These are phyloP conservation scores for Acacia acuminata DNA, from an alignment of 306 rosid species.

Conservation along the genomic window DNA sequence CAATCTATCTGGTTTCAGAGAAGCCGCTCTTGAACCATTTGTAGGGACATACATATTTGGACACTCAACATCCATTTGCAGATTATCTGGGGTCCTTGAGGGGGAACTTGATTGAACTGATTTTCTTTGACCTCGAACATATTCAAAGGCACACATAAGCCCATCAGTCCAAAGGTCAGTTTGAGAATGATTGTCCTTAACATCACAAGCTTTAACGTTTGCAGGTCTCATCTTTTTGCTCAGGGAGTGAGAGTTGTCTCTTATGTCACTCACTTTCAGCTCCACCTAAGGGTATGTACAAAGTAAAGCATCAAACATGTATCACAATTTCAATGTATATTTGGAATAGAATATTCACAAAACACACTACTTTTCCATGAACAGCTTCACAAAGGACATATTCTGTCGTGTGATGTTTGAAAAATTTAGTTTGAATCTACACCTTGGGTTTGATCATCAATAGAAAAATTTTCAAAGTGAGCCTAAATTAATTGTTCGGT, in stretches of 20 bases:
- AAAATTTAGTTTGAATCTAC: not conserved
- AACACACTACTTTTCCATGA: slow-evolving; percentile 16
- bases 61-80: slow-evolving; percentile 36
- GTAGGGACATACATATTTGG: slow-evolving; percentile 38
- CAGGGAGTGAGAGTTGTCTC: slow-evolving; percentile 31
- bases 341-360: not conserved
- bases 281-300: slow-evolving; percentile 27
- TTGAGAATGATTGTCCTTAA: slow-evolving; percentile 49
- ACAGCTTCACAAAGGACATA: not conserved
- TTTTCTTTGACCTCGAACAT: slow-evolving; percentile 50
- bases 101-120: slow-evolving; percentile 35
- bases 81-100: slow-evolving; percentile 38
- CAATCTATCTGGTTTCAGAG: slow-evolving; percentile 25
- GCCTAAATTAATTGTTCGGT: not conserved
- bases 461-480: slow-evolving; percentile 11
- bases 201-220: slow-evolving; percentile 36
- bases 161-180: slow-evolving; percentile 85
- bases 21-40: slow-evolving; percentile 36
- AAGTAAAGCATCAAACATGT: slow-evolving; percentile 11
- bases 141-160: slow-evolving; percentile 89
- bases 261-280: slow-evolving; percentile 38
- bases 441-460: slow-evolving; percentile 9
- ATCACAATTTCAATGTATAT: slow-evolving; percentile 19
- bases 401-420: not conserved
- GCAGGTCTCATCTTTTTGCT: slow-evolving; percentile 48